Conservation (phyloP, 108 stramenopile genomes). For the Cylindrotheca fusiformis region DNA sequence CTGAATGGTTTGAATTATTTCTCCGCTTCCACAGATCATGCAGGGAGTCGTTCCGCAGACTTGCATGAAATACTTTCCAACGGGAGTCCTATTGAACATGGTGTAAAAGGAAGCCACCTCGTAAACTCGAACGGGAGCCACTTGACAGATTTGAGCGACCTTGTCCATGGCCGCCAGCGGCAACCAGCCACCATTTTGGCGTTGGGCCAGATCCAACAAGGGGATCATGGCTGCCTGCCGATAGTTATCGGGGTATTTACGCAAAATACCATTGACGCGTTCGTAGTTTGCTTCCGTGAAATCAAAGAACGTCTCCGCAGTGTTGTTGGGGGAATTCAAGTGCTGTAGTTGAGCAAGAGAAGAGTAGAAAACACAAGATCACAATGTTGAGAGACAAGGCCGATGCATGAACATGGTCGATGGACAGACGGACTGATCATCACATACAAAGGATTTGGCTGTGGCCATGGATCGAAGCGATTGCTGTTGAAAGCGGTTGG, state of each 20-base stretch:
- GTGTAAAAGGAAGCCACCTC: constrained; percentile 99
- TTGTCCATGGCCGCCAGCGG: constrained; percentile 99
- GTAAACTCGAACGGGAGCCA: constrained; percentile 90
- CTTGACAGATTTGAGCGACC: constrained; percentile 93
- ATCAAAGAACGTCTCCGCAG: constrained; percentile 85
- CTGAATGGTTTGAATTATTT: constrained; percentile 98
- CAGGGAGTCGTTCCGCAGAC: constrained; percentile 99
- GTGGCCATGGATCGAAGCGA: constrained; percentile 30
- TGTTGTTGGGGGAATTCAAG: constrained; percentile 94
- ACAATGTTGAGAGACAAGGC: neutral
- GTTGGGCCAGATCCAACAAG: constrained; percentile 94
- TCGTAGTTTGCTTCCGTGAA: constrained; percentile 95
- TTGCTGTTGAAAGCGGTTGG: constrained; percentile 24
- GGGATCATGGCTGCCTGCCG: constrained; percentile 96
- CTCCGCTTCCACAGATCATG: constrained; percentile 99
- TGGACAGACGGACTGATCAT: constrained; percentile 3
- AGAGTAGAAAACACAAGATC: neutral
- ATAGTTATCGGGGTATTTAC: constrained; percentile 98
- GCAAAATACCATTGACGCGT: constrained; percentile 79
- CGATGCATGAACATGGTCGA: neutral
- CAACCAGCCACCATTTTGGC: constrained; percentile 98
- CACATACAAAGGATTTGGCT: constrained; percentile 46
- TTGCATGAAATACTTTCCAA: constrained; percentile 99
- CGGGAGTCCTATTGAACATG: constrained; percentile 99
- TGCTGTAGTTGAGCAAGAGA: constrained; percentile 58